Base-by-base conservation (phyloP, 1,284 basidiomycete species). In the Cutaneotrichosporon dermatis region DNA sequence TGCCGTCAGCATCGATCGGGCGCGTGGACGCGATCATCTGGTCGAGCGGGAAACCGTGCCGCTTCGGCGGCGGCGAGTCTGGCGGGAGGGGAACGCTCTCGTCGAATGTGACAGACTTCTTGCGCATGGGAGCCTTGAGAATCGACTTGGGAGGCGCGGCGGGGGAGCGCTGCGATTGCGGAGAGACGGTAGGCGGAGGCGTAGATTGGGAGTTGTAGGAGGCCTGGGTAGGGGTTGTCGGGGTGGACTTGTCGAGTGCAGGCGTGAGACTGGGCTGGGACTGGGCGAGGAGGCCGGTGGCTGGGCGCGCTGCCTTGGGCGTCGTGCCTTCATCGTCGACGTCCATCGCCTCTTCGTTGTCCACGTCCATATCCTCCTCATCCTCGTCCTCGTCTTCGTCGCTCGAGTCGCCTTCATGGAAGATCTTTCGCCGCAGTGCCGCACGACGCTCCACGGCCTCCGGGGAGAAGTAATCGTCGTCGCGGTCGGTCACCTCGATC, bases 51-150 rank as follows among this genome's bases (percentile, higher is more conserved):
- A 73, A 46, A 4, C 66, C 66, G 35, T 72, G 71, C 1, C 68
- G 44, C 15, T 25, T 50, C 3, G 40, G 39, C 4, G 57, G 58
- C 2, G 74, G 72, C 4, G 71, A 70, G 35, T 69, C 69, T 2
- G 73, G 72, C 8, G 71, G 69, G 5, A 69, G 49, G 11, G 72
- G 73, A 3, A 74, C 62, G 13, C 69, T 68, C 1, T 66, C 63
- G 61, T 76, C 75, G 53, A 76, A 76, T 3, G 72, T 64, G 13
- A 76, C 75, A 12, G 68, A 70, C 62, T 76, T 76, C 54, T 75
- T 76, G 3, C 69, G 68, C 10, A 60, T 39, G 0, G 70, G 69
- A 10, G 66, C 60, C 60, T 76, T 75, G 40, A 76, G 65, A 25
- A 75, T 75, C 2, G 68, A 70, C 51, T 73, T 72, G 2, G 69